Conservation (phyloP, 805 yeast genomes). For the Saturnispora gosingensis region DNA sequence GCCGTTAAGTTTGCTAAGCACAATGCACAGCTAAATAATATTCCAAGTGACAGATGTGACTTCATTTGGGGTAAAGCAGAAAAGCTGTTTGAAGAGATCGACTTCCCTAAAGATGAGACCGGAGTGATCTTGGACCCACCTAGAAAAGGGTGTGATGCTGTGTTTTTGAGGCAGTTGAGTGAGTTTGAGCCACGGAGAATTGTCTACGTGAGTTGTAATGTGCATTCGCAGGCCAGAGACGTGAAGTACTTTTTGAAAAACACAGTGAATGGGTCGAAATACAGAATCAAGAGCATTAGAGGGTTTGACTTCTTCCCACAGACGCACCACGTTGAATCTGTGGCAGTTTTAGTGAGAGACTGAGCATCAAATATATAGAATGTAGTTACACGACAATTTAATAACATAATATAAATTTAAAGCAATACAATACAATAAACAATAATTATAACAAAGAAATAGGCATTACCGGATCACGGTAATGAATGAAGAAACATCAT, state of each 20-base stretch:
- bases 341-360: slow-evolving; percentile 32
- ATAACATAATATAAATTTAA: neutral
- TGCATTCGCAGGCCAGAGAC: slow-evolving; percentile 95
- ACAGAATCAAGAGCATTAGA: slow-evolving; percentile 69
- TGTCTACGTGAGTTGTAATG: slow-evolving; percentile 95
- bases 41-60: slow-evolving; percentile 52
- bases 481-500: neutral
- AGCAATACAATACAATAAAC: neutral
- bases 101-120: slow-evolving; percentile 66
- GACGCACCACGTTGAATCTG: slow-evolving; percentile 49
- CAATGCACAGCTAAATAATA: slow-evolving; percentile 69
- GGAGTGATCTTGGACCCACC: slow-evolving; percentile 95
- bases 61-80: slow-evolving; percentile 93
- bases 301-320: slow-evolving; percentile 92
- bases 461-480: neutral
- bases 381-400: neutral
- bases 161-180: slow-evolving; percentile 76
- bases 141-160: slow-evolving; percentile 90
- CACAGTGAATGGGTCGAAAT: slow-evolving; percentile 52
- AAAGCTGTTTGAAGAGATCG: slow-evolving; percentile 69
- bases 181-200: slow-evolving; percentile 76
- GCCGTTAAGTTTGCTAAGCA: slow-evolving; percentile 79
- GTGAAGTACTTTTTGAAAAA: slow-evolving; percentile 69
- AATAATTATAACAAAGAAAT: neutral
- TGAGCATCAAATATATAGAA: neutral